Evolutionary conservation across 2,329 filamentous ascomycete species (phyloP).

Genomic region (Teratosphaeria zuluensis): DNA sequence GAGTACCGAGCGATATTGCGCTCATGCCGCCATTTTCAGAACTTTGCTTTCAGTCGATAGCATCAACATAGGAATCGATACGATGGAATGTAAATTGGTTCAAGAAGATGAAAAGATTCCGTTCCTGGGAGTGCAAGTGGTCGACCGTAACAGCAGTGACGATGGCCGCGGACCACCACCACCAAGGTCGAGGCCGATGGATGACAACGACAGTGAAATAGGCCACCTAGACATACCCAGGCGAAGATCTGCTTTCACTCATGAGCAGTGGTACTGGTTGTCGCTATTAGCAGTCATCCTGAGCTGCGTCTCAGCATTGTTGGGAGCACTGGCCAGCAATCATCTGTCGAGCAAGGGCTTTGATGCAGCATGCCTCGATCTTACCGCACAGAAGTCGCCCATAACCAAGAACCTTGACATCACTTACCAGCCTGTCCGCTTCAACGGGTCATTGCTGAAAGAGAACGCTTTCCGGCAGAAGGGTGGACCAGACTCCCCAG

Average conservation of each 20-base stretch:
- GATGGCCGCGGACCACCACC: not conserved
- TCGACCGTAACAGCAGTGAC: not conserved
- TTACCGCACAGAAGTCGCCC: not conserved
- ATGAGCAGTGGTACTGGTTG: not conserved
- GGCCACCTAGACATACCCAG: not conserved
- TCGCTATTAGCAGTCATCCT: not conserved
- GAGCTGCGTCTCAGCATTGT: not conserved
- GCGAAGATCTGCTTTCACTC: not conserved
- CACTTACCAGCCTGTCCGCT: not conserved
- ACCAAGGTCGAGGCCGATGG: not conserved
- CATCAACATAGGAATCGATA: not conserved
- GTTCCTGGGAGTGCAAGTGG: not conserved
- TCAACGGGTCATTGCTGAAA: not conserved
- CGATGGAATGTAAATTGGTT: not conserved
- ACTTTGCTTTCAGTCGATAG: not conserved
- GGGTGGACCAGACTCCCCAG: not conserved
- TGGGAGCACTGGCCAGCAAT: not conserved
- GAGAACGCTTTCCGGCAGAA: not conserved
- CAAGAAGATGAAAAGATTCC: not conserved
- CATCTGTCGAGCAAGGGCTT: not conserved
- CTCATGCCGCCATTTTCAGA: not conserved
- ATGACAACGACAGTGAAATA: not conserved
- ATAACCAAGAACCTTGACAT: not conserved
- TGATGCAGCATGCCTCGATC: not conserved
- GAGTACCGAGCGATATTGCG: not conserved